Conservation (phyloP, 768 basidiomycete species). For the Psilocybe cyanescens region DNA sequence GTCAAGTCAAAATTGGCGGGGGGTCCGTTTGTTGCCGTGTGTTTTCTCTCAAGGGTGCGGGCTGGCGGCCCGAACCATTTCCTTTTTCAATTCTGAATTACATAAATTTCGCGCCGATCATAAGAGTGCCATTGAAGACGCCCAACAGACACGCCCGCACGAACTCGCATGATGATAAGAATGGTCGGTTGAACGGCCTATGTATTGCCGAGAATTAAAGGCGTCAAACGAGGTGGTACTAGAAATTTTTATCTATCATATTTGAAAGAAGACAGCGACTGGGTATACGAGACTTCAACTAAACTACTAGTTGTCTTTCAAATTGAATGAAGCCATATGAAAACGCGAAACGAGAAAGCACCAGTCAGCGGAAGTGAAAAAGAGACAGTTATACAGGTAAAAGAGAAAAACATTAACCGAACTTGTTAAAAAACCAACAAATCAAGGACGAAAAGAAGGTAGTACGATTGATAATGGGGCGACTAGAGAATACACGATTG, state of each 20-base stretch:
- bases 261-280: not conserved
- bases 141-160: not conserved
- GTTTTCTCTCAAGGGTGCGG: slow-evolving; percentile 4
- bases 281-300: not conserved
- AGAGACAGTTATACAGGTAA: not conserved
- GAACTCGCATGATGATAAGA: not conserved
- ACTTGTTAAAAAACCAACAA: slow-evolving; percentile 16
- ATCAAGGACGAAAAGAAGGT: slow-evolving; percentile 13
- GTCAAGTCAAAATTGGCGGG: not conserved
- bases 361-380: not conserved
- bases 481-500: slow-evolving; percentile 16
- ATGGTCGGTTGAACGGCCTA: not conserved
- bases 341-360: not conserved
- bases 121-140: not conserved
- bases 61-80: not conserved
- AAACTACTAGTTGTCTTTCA: not conserved
- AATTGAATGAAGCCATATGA: not conserved
- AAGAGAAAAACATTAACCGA: slow-evolving; percentile 11
- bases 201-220: not conserved
- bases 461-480: slow-evolving; percentile 6
- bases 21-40: slow-evolving; percentile 13
- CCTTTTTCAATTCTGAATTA: slow-evolving; percentile 7
- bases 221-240: not conserved
- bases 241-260: no score
- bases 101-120: slow-evolving; percentile 19